Base-by-base conservation (phyloP, 2,329 filamentous ascomycete genomes). In the Chalara sp. region DNA sequence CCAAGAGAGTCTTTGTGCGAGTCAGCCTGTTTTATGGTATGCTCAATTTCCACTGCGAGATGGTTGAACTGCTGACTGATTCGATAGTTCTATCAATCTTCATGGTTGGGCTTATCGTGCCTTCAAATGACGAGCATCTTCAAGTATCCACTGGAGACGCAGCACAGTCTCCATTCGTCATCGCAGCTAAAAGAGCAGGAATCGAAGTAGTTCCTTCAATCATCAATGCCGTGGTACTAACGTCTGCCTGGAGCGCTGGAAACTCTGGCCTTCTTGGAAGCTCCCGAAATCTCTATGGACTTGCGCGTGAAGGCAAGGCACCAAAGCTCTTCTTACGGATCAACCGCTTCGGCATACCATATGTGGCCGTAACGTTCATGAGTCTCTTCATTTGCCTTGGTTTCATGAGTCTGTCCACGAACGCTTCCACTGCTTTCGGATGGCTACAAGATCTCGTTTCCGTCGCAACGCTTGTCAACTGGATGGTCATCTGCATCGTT, bases 171-270 rank as follows among this genome's bases (percentile, higher is more conserved):
- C 85, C 84, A 10, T 88, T 84, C 61, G 86, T 91, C 51, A 87
- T 91, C 56, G 87, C 86, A 13, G 82, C 85, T 40, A 74, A 77
- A 7, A 77, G 80, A 21, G 86, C 86, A 1, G 81, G 83, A 1
- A 83, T 91, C 52, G 75, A 74, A 6, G 83, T 78, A 4, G 78
- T 91, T 4, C 83, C 86, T 0, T 82, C 80, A 6, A 78, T 92
- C 48, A 84, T 92, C 67, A 92, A 92, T 64, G 86, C 84, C 35
- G 75, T 90, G 32, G 84, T 91, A 58, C 74, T 90, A 57, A 87
- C 83, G 0, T 85, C 81, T 1, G 85, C 83, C 0, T 84, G 81
- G 69, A 87, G 83, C 0, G 76, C 84, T 0, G 83, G 79, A 0
- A 90, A 89, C 58, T 81, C 85, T 2, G 40, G 49, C 50, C 74